These are phyloP conservation scores for Fusarium udum DNA, from an alignment of 2,329 filamentous ascomycete genomes.

Conservation along the genomic window DNA sequence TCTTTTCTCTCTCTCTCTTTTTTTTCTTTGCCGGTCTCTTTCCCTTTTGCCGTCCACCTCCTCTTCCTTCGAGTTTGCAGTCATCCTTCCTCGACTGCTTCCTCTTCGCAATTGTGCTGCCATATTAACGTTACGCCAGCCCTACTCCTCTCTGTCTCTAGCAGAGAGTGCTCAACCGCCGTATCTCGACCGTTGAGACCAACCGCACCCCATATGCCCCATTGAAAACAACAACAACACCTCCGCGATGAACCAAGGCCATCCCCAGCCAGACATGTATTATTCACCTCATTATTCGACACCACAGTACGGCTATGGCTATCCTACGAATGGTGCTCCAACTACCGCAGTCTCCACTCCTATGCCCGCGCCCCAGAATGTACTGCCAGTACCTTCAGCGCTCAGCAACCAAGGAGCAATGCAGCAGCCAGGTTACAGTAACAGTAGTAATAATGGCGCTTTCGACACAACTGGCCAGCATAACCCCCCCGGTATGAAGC, in stretches of 20 bases:
- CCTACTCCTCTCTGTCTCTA: conserved; percentile 2
- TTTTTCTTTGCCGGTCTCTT: conserved; percentile 38
- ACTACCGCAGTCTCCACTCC: conserved; percentile 75
- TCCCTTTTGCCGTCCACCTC: conserved; percentile 42
- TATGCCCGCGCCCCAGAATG: conserved; percentile 68
- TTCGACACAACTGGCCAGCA: conserved; percentile 91
- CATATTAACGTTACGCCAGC: conserved; percentile 15
- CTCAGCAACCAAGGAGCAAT: conserved; percentile 59
- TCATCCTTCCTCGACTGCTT: conserved; percentile 62
- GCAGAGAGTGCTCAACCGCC: neutral
- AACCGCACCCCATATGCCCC: neutral
- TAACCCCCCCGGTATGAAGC: conserved; percentile 96
- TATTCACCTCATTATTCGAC: conserved; percentile 83
- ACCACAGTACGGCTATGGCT: conserved; percentile 74
- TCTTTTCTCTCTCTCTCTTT: conserved; percentile 38
- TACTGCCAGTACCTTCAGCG: conserved; percentile 74
- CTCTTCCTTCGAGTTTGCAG: conserved; percentile 58
- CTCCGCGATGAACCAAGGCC: conserved; percentile 78
- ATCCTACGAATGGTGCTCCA: conserved; percentile 72
- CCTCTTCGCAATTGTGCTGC: conserved; percentile 49
- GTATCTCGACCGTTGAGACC: neutral
- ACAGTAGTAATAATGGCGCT: conserved; percentile 58
- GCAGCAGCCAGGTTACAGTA: conserved; percentile 50
- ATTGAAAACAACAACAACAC: conserved; percentile 42
- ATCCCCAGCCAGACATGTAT: conserved; percentile 64